Base-by-base conservation (phyloP, 164 flowering plant genomes). In the Pachysandra terminalis region DNA sequence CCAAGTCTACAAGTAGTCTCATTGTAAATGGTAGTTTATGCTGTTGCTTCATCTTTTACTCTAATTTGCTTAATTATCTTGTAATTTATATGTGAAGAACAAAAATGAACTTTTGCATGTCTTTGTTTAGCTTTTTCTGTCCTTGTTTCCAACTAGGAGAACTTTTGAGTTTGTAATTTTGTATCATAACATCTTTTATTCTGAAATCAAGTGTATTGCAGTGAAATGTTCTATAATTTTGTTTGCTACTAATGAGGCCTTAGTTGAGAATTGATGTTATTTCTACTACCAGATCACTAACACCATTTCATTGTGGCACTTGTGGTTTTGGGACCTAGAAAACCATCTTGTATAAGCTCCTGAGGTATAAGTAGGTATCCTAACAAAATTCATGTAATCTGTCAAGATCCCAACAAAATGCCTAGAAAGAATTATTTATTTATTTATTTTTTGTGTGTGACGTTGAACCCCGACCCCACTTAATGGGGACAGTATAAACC, bases 1-100 rank as follows among this genome's bases (percentile, higher is more conserved):
- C 52, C 83, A 16, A 67, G 72, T 35, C 32, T 85, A 56, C 85
- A 81, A 41, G 23, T 64, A 56, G 54, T 75, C 19, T 62, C 71
- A 27, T 61, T 70, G 74, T 74, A 71, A 63, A 27, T 59, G 60
- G 26, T 24, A n/a, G 35, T 8, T 17, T 58, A 26, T 27, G 19
- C 23, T 19, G 45, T 26, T 19, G 70, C 37, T 55, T 16, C 54
- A 61, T 24, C 41, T 55, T 59, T 23, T 40, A 28, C 52, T 57
- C 19, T 45, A 45, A 61, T 19, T 45, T 59, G 22, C 56, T 9
- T 41, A 23, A 52, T 21, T 51, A 56, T n/a, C 35, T 27, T 66
- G 63, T 61, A 54, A 56, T 60, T 65, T 69, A 67, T 53, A 71
- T 58, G 58, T 32, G 49, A 56, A 5, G 4, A 15, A 45, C 51